Evolutionary conservation across 129 eudicot species (phyloP), one percentile per base, ranked within the genome.

Genomic region (carrot (Daucus carota)): DNA sequence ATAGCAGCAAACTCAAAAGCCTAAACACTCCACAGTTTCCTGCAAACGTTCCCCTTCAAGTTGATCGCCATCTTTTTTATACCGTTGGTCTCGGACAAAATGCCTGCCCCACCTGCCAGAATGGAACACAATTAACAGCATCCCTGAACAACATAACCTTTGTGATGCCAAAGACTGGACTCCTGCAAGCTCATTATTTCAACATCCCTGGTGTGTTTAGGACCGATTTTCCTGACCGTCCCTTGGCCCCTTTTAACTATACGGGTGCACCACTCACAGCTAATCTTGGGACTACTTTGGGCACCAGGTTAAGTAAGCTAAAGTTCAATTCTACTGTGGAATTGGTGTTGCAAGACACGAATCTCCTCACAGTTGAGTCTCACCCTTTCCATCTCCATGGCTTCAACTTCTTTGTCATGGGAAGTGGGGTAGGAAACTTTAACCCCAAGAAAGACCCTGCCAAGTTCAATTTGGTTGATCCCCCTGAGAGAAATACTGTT

Each of bases 181-280:
- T 84, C 13, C 78, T 84, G 24, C 87, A 84, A 76, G 87, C 87
- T 41, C 84, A 84, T 60, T 77, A 80, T 68, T 78, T 38, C 6
- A 78, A 80, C 15, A 84, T 44, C 31, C 68, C 82, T 8, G 84
- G 84, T 6, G 82, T 84, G 34, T 84, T 84, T 57, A 73, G 74
- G 24, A 5, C 73, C 2, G 78, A 84, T 81, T 84, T 84, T 65
- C 87, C 87, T 0, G 84, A 84, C 57, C 79, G 77, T 68, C 87
- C 84, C 22, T 78, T 62, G 1, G 73, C 82, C 77, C 77, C 87
- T 7, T 84, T 84, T 63, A 84, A 84, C 80, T 84, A 84, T 73
- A 84, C 87, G 1, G 84, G 87, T 57, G 87, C 87, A 69, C 87
- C 87, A 10, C 73, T 80, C 34, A 84, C 87, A 5, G 82, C 87